A percentile compares a stretch with the other conserved stretches of the same genome.
Evolutionary conservation across 352 stramenopile species (phyloP).

Genomic region (Pythium biforme): DNA sequence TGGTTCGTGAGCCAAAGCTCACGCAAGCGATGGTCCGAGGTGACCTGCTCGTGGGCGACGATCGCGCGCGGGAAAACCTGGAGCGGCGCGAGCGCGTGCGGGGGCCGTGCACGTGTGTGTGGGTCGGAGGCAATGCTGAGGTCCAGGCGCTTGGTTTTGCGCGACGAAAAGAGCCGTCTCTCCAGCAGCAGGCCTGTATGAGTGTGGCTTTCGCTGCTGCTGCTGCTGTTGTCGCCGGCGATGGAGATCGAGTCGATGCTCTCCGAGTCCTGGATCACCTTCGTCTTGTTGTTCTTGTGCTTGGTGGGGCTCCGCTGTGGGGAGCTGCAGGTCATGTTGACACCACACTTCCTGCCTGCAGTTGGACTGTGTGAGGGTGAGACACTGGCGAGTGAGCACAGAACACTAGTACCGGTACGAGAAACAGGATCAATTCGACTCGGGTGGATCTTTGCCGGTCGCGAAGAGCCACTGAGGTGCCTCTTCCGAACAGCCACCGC

Average conservation of each 20-base stretch:
- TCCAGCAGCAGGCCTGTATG: constrained; percentile 26
- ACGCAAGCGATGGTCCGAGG: constrained; percentile 36
- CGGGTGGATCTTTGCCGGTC: not conserved
- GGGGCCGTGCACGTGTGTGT: not conserved
- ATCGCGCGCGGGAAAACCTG: constrained; percentile 47
- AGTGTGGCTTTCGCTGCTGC: too few species aligned
- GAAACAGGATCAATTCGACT: too few species aligned
- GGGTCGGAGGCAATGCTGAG: constrained; percentile 31
- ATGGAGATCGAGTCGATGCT: not conserved
- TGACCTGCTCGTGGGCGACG: constrained; percentile 30
- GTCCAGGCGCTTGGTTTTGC: constrained; percentile 37
- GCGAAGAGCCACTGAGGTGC: not conserved
- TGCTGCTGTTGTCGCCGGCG: not conserved
- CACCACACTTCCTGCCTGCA: too few species aligned
- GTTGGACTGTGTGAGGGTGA: too few species aligned
- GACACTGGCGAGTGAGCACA: too few species aligned
- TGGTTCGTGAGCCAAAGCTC: constrained; percentile 76
- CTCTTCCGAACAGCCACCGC: too few species aligned
- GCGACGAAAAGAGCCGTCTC: constrained; percentile 29
- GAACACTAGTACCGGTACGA: too few species aligned
- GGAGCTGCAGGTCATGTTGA: not conserved
- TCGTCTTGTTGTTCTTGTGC: not conserved
- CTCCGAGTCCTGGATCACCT: not conserved
- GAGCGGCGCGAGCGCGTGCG: constrained; percentile 3
- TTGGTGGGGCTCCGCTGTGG: not conserved